These are phyloP conservation scores for Chalara sp. DNA, from an alignment of 2,329 filamentous ascomycete species.

Conservation along the genomic window DNA sequence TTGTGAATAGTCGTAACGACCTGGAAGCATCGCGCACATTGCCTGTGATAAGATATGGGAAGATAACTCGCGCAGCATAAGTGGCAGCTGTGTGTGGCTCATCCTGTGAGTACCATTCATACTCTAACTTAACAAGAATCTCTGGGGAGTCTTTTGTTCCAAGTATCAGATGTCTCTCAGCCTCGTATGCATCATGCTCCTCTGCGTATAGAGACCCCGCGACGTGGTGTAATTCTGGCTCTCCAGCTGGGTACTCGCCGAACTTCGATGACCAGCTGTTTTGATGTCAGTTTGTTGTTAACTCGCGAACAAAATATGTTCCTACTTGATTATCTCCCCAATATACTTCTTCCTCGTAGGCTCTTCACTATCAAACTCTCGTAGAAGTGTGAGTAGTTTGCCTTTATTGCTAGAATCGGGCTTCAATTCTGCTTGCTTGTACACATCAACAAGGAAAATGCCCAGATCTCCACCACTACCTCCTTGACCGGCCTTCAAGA, in stretches of 20 bases:
- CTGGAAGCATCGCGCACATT: constrained; percentile 87
- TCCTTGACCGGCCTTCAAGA: constrained; percentile 88
- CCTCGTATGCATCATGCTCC: constrained; percentile 87
- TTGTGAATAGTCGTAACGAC: constrained; percentile 70
- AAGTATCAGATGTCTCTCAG: constrained; percentile 81
- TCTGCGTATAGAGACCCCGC: constrained; percentile 84
- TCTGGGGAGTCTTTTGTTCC: constrained; percentile 86
- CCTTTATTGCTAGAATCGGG: constrained; percentile 70
- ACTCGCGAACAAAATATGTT: constrained; percentile 7
- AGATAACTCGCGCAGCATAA: constrained; percentile 78
- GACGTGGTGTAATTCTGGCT: constrained; percentile 91
- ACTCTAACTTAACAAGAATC: constrained; percentile 76
- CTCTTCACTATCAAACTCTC: constrained; percentile 75
- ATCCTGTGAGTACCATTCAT: constrained; percentile 87
- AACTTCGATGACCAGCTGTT: constrained; percentile 74
- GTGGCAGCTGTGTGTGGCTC: constrained; percentile 80
- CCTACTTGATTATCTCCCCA: constrained; percentile 70
- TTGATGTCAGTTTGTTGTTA: constrained; percentile 6
- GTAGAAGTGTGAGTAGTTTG: constrained; percentile 68
- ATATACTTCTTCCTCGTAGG: constrained; percentile 92
- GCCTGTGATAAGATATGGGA: constrained; percentile 85
- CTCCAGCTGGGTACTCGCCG: constrained; percentile 83
- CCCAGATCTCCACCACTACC: constrained; percentile 88
- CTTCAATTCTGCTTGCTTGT: constrained; percentile 76
- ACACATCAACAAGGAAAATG: constrained; percentile 82